Conservation (phyloP, 2,329 filamentous ascomycete genomes). For the Setomelanomma holmii region DNA sequence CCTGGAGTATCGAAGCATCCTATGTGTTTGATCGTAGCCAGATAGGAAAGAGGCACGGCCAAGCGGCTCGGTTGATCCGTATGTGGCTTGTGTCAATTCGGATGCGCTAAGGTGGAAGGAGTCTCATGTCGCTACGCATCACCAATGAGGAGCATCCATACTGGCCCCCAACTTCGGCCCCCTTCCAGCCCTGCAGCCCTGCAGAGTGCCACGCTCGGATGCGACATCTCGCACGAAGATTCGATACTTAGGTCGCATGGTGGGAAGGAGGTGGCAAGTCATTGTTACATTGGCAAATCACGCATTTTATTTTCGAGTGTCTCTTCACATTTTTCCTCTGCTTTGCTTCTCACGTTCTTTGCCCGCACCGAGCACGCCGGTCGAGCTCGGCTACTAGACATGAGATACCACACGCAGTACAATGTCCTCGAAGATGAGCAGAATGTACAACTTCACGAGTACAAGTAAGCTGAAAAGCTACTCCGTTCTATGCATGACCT, state of each 20-base stretch:
- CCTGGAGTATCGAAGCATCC: neutral
- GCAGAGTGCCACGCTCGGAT: neutral
- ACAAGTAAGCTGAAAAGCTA: neutral
- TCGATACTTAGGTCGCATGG: neutral
- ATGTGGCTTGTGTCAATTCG: neutral
- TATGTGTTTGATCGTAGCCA: neutral
- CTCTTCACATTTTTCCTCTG: neutral
- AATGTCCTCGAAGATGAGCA: neutral
- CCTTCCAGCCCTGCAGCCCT: neutral
- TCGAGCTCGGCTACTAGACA: neutral
- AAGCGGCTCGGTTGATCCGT: neutral
- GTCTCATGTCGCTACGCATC: neutral
- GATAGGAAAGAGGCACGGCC: neutral
- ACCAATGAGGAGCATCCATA: neutral
- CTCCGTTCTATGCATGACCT: neutral
- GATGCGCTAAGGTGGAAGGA: neutral
- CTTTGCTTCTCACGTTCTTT: neutral
- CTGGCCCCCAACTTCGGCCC: neutral
- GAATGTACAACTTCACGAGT: neutral
- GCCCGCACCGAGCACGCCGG: neutral
- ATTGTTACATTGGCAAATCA: neutral
- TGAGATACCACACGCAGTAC: neutral
- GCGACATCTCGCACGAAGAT: neutral
- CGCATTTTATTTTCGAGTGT: neutral
- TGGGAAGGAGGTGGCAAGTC: neutral